Evolutionary conservation across 805 yeast species (phyloP).

Genomic region (Candida silvicultrix): DNA sequence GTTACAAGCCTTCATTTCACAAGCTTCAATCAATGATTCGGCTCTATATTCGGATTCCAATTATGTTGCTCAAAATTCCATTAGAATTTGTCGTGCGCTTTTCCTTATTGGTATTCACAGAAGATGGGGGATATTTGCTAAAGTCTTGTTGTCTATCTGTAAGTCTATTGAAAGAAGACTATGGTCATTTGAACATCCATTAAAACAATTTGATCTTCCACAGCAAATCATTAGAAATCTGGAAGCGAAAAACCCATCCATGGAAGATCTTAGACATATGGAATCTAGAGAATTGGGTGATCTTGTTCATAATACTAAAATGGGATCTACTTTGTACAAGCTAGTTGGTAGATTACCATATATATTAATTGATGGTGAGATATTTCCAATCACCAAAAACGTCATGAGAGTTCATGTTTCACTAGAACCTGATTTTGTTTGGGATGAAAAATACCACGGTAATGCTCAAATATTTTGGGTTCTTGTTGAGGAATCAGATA

Average conservation of each 20-base stretch:
- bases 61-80: conserved; percentile 93
- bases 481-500: conserved; percentile 80
- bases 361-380: conserved; percentile 68
- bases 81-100: conserved; percentile 87
- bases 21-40: conserved; percentile 65
- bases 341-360: conserved; percentile 70
- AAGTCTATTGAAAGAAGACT: conserved; percentile 77
- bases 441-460: conserved; percentile 84
- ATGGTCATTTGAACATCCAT: conserved; percentile 90
- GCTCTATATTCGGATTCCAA: conserved; percentile 81
- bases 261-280: conserved; percentile 72
- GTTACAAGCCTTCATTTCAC: conserved; percentile 82
- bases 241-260: conserved; percentile 55
- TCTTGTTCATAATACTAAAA: conserved; percentile 70
- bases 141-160: conserved; percentile 72
- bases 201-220: conserved; percentile 80
- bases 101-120: conserved; percentile 83
- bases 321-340: conserved; percentile 60
- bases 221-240: conserved; percentile 56
- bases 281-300: conserved; percentile 78
- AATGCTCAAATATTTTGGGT: conserved; percentile 87
- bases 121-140: conserved; percentile 83
- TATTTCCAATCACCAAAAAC: conserved; percentile 81
- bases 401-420: conserved; percentile 77
- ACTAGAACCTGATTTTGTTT: conserved; percentile 70